Percentiles rank a stretch among this genome's conserved stretches.
Evolutionary conservation across 495 filamentous ascomycete species (phyloP).

Genomic region (Trichoderma erinaceum): DNA sequence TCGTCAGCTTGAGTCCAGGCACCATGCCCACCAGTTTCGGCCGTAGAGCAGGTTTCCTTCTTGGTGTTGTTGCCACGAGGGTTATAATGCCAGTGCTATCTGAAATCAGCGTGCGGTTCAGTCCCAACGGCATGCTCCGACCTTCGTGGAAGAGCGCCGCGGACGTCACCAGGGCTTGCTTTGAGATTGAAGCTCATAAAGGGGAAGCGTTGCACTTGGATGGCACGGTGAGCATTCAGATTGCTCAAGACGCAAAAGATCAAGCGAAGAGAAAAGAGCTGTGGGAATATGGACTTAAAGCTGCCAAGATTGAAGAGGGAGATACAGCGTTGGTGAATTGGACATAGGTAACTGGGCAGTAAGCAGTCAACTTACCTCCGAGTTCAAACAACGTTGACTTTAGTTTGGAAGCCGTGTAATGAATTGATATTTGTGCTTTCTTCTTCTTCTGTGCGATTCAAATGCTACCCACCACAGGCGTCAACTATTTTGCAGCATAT

Average conservation of each 20-base stretch:
- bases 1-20: constrained; percentile 32
- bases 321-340: constrained; percentile 33
- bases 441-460: no score
- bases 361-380: no score
- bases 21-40: constrained; percentile 29
- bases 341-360: constrained; percentile 20
- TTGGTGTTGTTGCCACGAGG: constrained; percentile 18
- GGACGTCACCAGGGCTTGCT: constrained; percentile 33
- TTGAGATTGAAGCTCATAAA: constrained; percentile 30
- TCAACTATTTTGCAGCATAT: no score
- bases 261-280: constrained; percentile 30
- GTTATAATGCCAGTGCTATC: constrained; percentile 19
- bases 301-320: constrained; percentile 30
- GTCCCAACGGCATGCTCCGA: constrained; percentile 29
- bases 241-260: constrained; percentile 31
- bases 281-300: constrained; percentile 31
- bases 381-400: no score
- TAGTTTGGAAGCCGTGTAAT: no score
- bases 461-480: no score
- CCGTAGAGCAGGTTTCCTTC: constrained; percentile 22
- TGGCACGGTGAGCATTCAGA: constrained; percentile 21
- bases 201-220: constrained; percentile 31
- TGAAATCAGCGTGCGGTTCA: constrained; percentile 21
- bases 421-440: no score
- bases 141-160: constrained; percentile 39